phyloP scores from a whole-genome alignment of 1,284 basidiomycete species.

The Rhodotorula sp. region DNA sequence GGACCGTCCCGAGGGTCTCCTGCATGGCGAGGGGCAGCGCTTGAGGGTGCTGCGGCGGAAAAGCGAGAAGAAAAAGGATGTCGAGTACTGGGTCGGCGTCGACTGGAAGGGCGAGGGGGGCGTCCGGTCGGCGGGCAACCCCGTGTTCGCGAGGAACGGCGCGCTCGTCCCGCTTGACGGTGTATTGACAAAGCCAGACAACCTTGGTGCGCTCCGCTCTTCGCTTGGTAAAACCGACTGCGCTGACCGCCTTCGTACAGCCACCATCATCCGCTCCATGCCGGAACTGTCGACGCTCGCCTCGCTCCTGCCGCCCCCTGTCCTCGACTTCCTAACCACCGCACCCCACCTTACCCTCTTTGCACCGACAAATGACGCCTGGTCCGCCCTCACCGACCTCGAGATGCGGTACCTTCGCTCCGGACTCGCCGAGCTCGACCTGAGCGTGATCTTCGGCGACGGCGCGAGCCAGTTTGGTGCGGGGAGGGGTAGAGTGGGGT shows the following conservation, averaged over 20 bases:
- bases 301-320: slow-evolving; percentile 49
- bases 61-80: slow-evolving; percentile 45
- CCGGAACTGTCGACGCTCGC: slow-evolving; percentile 47
- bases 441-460: slow-evolving; percentile 72
- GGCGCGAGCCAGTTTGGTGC: slow-evolving; percentile 54
- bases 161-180: slow-evolving; percentile 72
- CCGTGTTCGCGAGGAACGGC: slow-evolving; percentile 68
- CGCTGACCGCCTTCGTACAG: slow-evolving; percentile 29
- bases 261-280: slow-evolving; percentile 44
- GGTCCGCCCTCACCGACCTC: slow-evolving; percentile 59
- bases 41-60: slow-evolving; percentile 54
- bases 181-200: slow-evolving; percentile 73
- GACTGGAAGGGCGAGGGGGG: slow-evolving; percentile 47
- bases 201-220: slow-evolving; percentile 67
- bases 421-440: slow-evolving; percentile 75
- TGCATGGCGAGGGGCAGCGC: slow-evolving; percentile 80
- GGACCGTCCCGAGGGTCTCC: slow-evolving; percentile 61
- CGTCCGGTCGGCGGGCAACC: slow-evolving; percentile 46
- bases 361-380: slow-evolving; percentile 81
- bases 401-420: slow-evolving; percentile 71
- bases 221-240: slow-evolving; percentile 63
- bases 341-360: slow-evolving; percentile 79
- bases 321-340: slow-evolving; percentile 41
- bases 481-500: slow-evolving; percentile 38
- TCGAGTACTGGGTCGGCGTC: slow-evolving; percentile 44